Base-by-base conservation (phyloP, 768 basidiomycete species). In the Boletus pseudopeckii region DNA sequence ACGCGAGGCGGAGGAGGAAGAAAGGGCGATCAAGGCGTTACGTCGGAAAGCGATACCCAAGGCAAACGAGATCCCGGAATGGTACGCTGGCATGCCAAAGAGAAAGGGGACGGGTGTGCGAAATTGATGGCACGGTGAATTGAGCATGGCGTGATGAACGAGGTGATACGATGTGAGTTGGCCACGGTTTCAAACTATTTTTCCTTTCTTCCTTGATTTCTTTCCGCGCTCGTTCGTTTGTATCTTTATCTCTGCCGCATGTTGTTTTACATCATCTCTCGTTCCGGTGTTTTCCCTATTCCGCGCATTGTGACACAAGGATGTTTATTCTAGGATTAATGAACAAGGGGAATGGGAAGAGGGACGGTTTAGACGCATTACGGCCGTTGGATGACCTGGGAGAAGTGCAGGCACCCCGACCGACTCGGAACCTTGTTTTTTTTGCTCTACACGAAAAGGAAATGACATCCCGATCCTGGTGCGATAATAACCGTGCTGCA, bases 11-110 rank as follows among this genome's bases (percentile, higher is more conserved):
- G 74, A 75, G 63, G 75, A 80, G 60, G 85, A 88, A 70, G 84
- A 81, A 68, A 70, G 67, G 66, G 83, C 82, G 71, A 66, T 87
- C 54, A 76, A 67, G 64, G 86, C 84, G 72, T 55, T 86, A 63
- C 72, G 88, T 65, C 80, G 76, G 74, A 77, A 74, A 58, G 78
- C 85, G 17, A 72, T 90, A 43, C 84, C 85, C 22, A 81, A 75
- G 68, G 88, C 88, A 43, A 77, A 89, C 65, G 81, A 80, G 61
- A 77, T 90, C 24, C 88, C 88, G 11, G 84, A 83, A 58, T 90
- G 88, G 88, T 90, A 90, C 62, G 82, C 79, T 59, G 78, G 79
- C 40, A 82, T 79, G 66, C 86, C 86, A 60, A 88, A 78, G 78
- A 80, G 74, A 70, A 70, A 67, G 63, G 67, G 71, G 2, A 46